Evolutionary conservation across 2,329 filamentous ascomycete species (phyloP).

Genomic region (Neobulgaria alba): DNA sequence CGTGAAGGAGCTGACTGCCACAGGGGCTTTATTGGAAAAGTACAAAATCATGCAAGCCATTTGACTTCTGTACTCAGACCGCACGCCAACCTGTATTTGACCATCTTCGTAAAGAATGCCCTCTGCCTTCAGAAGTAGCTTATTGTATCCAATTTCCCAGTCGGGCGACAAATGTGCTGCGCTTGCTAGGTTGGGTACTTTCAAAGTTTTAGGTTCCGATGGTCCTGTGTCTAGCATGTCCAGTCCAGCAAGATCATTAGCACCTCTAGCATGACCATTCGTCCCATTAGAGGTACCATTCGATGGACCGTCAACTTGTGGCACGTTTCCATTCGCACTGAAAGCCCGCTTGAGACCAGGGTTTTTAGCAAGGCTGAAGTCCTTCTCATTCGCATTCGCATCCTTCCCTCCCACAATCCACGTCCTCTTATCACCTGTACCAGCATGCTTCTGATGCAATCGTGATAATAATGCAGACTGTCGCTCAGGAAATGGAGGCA

Average conservation of each 20-base stretch:
- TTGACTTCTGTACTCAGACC: slow-evolving; percentile 91
- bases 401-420: slow-evolving; percentile 98
- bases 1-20: slow-evolving; percentile 81
- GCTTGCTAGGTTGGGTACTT: slow-evolving; percentile 78
- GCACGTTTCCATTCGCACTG: slow-evolving; percentile 42
- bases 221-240: slow-evolving; percentile 60
- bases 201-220: slow-evolving; percentile 48
- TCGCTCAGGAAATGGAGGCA: slow-evolving; percentile 95
- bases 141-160: slow-evolving; percentile 86
- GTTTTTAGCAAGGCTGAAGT: slow-evolving; percentile 72
- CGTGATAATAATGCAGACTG: slow-evolving; percentile 86
- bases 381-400: slow-evolving; percentile 72
- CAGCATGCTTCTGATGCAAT: slow-evolving; percentile 88
- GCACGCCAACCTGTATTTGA: slow-evolving; percentile 84
- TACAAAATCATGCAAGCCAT: slow-evolving; percentile 94
- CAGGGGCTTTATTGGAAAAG: slow-evolving; percentile 88
- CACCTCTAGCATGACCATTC: slow-evolving; percentile 43
- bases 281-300: slow-evolving; percentile 41
- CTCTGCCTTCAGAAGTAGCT: slow-evolving; percentile 68
- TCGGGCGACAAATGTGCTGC: slow-evolving; percentile 88
- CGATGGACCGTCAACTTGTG: slow-evolving; percentile 33
- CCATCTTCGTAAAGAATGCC: slow-evolving; percentile 92
- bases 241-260: slow-evolving; percentile 68
- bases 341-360: slow-evolving; percentile 82
- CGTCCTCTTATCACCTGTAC: slow-evolving; percentile 88